Percentiles rank a stretch among this genome's conserved stretches.
Conservation (phyloP, 2,329 filamentous ascomycete genomes). For the Diaporthe sp. region DNA sequence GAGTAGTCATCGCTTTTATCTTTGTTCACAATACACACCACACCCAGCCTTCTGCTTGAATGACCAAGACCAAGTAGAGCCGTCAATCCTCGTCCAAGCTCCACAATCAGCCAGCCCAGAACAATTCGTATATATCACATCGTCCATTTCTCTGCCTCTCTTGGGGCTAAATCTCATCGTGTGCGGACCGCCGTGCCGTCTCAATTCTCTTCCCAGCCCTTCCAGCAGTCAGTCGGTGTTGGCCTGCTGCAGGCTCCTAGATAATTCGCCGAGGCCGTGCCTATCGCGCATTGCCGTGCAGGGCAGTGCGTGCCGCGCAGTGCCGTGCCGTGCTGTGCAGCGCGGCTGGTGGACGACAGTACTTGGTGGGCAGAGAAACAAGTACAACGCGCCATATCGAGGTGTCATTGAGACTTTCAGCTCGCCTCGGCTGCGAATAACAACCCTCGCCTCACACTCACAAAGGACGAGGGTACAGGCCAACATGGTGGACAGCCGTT, state of each 20-base stretch:
- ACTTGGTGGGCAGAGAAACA: not conserved
- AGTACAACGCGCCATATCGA: slow-evolving; percentile 2
- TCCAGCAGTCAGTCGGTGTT: not conserved
- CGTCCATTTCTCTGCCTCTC: not conserved
- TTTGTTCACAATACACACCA: not conserved
- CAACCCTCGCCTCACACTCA: not conserved
- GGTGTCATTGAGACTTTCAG: not conserved
- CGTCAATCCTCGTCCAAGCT: not conserved
- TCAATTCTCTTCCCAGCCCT: not conserved
- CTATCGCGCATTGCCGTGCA: slow-evolving; percentile 28
- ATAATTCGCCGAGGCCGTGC: slow-evolving; percentile 26
- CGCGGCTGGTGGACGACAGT: not conserved
- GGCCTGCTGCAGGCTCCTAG: slow-evolving; percentile 11
- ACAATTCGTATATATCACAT: not conserved
- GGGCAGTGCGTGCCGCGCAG: slow-evolving; percentile 1
- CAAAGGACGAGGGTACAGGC: slow-evolving; percentile 4
- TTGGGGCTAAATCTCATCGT: slow-evolving; percentile 6
- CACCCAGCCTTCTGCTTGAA: no score
- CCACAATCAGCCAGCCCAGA: not conserved
- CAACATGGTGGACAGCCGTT: slow-evolving; percentile 41
- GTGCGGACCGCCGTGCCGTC: slow-evolving; percentile 22
- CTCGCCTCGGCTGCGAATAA: not conserved
- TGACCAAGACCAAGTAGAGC: not conserved
- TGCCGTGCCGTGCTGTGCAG: slow-evolving; percentile 2
- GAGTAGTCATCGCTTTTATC: not conserved